phyloP scores from a whole-genome alignment of 306 rosid species.

The Castanea sativa region DNA sequence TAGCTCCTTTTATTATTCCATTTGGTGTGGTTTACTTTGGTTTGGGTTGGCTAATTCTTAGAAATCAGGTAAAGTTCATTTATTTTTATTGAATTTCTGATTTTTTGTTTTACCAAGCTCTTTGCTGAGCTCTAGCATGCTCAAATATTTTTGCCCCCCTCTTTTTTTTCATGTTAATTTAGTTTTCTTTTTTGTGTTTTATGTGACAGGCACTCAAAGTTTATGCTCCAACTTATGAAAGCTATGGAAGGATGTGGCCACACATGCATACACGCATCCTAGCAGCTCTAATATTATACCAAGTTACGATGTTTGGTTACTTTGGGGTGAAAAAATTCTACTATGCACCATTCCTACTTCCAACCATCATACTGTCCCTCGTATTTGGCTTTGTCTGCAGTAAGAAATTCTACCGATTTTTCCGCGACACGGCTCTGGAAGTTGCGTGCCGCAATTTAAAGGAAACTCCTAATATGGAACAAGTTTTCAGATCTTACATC shows the following conservation, averaged over 20 bases:
- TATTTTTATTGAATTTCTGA: not conserved
- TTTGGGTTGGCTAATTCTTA: constrained; percentile 87
- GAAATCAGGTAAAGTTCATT: constrained; percentile 71
- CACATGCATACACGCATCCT: constrained; percentile 66
- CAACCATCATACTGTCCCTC: constrained; percentile 61
- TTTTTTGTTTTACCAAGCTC: not conserved
- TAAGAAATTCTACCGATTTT: constrained; percentile 69
- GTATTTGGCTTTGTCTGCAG: constrained; percentile 41
- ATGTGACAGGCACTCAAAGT: constrained; percentile 81
- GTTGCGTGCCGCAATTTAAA: constrained; percentile 44
- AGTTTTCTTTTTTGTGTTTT: constrained; percentile 6
- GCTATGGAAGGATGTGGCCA: constrained; percentile 95
- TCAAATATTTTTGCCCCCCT: not conserved
- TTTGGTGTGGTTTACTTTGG: constrained; percentile 83
- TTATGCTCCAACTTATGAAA: constrained; percentile 78
- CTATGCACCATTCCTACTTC: constrained; percentile 52
- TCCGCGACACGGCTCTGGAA: constrained; percentile 56
- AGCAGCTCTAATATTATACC: constrained; percentile 73
- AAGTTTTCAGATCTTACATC: constrained; percentile 58
- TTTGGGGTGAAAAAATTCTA: constrained; percentile 50
- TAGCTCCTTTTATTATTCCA: constrained; percentile 80
- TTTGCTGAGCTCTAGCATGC: not conserved
- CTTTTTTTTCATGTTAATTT: not conserved
- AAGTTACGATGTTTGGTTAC: constrained; percentile 85
- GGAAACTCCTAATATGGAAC: constrained; percentile 71